Evolutionary conservation across 2,329 filamentous ascomycete species (phyloP), one percentile per base, ranked within the genome.

Genomic region (Leptographium radiaticola): DNA sequence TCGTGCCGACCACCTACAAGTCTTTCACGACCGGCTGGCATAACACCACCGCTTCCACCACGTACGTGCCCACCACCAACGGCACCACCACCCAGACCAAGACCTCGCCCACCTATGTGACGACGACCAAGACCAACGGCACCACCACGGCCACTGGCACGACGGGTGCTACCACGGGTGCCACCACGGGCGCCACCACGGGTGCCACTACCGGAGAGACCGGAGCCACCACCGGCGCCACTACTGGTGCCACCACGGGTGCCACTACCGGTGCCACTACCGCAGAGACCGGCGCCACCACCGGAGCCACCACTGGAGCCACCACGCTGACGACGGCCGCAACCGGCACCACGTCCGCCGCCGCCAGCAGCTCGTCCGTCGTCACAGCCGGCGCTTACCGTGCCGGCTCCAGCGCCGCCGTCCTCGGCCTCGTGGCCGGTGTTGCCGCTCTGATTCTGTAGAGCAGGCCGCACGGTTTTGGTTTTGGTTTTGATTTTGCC

Each of bases 401-500:
- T 49, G 15, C 52, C 10, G 54, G 51, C 49, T 43, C 48, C 15
- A 52, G 56, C 36, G 52, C 52, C 18, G 58, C 57, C 34, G 55
- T 52, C 34, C 48, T 60, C 2, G 59, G 59, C 43, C 56, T 60
- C 49, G 59, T 51, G 5, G 57, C 49, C 45, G 58, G 58, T 42
- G 47, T 58, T 30, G 57, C 52, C 12, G 59, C 52, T 11, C 53
- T 60, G 25, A 53, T 55, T 12, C 55, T 60, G 57, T 60, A 60
- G 58, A 9, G 51, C 13, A 25, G 4, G 12, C 16, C 2, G 15
- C 39, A 43, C 12, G n/a, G n/a, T 8, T n/a, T 25, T 12, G 9
- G 49, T 11, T 43, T 33, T 12, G 38, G 39, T 6, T 31, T 5
- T 16, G 16, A 15, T 42, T 42, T 40, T 38, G 12, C n/a, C 4